Evolutionary conservation across 208 protist species (phyloP), one percentile per base, ranked within the genome.

Genomic region (Angomonas ambiguus): DNA sequence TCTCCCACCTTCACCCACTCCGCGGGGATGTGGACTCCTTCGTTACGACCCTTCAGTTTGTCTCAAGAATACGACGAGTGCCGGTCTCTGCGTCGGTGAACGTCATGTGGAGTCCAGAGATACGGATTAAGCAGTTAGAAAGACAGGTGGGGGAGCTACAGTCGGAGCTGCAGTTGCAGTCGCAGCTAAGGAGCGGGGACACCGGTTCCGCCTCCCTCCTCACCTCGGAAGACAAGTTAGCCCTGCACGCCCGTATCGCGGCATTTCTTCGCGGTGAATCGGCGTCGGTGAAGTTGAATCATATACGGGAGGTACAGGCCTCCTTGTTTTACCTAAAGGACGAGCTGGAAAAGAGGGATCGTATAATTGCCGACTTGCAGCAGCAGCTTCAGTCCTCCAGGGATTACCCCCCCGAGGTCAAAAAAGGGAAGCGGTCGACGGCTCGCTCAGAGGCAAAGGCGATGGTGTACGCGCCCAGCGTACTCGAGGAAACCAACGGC

Each of bases 41-140:
- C 3, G 27, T 97, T 8, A 76, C 88, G 2, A 97, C 96, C 34
- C 74, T 98, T 18, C 79, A 86, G 30, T 96, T 98, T 71, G 96
- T 94, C 3, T 78, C 82, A 28, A 85, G 92, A 5, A 80, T 97
- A 65, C 80, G 90, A 74, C 80, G 83, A 18, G 91, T 98, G 13
- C 67, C 81, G 22, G 96, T 91, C 34, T 56, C 82, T 6, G 76
- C 87, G 0, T 30, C 42, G 1, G 74, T 86, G 22, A 88, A 97
- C 69, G 74, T 84, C 25, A 41, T 65, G 22, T 60, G 80, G 51
- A 91, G 97, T 72, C 62, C 88, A 11, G 77, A 69, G n/a, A 70
- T 66, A 27, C 78, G 87, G 24, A 82, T 93, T n/a, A 79, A 77
- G 16, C 69, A 86, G 60, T 78, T 95, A 53, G 81, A 93, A 67